Conservation (phyloP, 495 filamentous ascomycete species). For the Bathelium albidoporum region DNA sequence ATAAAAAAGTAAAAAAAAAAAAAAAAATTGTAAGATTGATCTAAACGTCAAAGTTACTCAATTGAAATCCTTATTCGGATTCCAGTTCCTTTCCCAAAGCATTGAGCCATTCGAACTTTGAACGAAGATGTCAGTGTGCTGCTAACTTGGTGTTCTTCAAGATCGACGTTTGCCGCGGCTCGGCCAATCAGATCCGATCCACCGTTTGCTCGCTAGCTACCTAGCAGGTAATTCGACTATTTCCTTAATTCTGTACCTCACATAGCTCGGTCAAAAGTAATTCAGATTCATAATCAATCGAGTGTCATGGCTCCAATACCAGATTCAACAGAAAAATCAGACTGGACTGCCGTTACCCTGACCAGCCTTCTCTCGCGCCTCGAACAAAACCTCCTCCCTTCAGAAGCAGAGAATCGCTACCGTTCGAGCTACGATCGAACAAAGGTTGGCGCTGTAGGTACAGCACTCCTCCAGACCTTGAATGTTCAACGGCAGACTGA, state of each 20-base stretch:
- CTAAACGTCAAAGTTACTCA: too few species aligned
- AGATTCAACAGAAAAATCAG: conserved; percentile 2
- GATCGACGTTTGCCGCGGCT: neutral
- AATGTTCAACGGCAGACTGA: neutral
- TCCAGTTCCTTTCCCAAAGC: too few species aligned
- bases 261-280: neutral
- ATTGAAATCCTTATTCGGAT: too few species aligned
- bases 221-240: too few species aligned
- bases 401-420: conserved; percentile 50
- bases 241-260: too few species aligned
- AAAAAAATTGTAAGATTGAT: too few species aligned
- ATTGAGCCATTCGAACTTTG: too few species aligned
- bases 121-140: too few species aligned
- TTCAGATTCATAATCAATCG: neutral
- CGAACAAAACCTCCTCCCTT: conserved; percentile 59
- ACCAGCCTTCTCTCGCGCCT: conserved; percentile 64
- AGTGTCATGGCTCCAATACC: conserved; percentile 4
- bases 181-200: neutral
- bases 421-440: conserved; percentile 60
- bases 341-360: conserved; percentile 45
- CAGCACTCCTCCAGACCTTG: neutral
- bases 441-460: conserved; percentile 52
- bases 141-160: neutral
- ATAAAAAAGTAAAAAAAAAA: too few species aligned
- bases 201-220: too few species aligned